Base-by-base conservation (phyloP, 768 basidiomycete species). In the Pulveroboletus sp. region DNA sequence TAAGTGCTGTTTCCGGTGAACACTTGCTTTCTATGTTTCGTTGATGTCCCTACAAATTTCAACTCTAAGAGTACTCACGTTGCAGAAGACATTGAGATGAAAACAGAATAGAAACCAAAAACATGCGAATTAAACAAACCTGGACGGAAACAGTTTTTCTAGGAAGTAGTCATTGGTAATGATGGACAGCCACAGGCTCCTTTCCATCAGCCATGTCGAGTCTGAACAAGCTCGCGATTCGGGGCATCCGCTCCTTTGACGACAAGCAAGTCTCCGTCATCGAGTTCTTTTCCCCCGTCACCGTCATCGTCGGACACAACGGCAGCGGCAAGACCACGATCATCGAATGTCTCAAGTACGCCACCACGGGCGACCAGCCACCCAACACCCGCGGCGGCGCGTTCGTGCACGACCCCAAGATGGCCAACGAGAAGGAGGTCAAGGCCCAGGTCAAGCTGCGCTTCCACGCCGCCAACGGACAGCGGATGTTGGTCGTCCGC, bases 291-390 rank as follows among this genome's bases (percentile, higher is more conserved):
- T 84, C 85, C 17, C 96, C 96, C 7, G 88, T 99, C 47, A 99
- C 96, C 0, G 94, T 99, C 68, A 98, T 99, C 51, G 93, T 98
- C 2, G 96, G 96, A 2, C 90, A 93, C 73, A 99, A 99, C 69
- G 96, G 96, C 16, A 93, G 90, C 59, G 96, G 96, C 37, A 99
- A 99, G 73, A 99, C 96, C 3, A 99, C 95, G 1, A 89, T 98
- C 64, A 98, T 99, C 69, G 96, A 99, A 76, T 98, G 95, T 71
- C 80, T 99, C 68, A 98, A 98, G 75, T 99, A 99, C 65, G 93
- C 92, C 11, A 96, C 96, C 0, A 99, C 96, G 0, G 96, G 96
- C 24, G 95, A 98, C 68, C 88, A 98, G 59, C 96, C 96, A 0
- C 91, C 96, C 1, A 95, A 95, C 63, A 92, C 94, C 20, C 92